Conservation (phyloP, 805 yeast genomes). For the Ogataea chonburiensis region DNA sequence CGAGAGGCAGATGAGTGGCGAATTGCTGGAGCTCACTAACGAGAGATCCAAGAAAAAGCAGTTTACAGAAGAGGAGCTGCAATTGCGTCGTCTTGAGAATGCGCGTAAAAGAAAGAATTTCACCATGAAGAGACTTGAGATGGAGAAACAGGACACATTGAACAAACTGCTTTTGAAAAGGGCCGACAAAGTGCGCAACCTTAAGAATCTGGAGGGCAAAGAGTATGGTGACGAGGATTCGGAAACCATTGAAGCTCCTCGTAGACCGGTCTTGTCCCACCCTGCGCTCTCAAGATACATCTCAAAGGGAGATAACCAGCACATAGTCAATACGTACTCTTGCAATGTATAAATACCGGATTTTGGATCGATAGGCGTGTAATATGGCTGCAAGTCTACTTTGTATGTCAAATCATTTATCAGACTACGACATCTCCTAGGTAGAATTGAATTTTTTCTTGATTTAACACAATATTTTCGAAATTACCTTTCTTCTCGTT, state of each 20-base stretch:
- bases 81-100: constrained; percentile 77
- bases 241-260: constrained; percentile 15
- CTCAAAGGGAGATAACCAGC: constrained; percentile 26
- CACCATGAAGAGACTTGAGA: constrained; percentile 78
- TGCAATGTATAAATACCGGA: constrained; percentile 6
- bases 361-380: too few species aligned
- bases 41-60: constrained; percentile 49
- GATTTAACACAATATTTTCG: too few species aligned
- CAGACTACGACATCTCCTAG: too few species aligned
- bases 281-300: constrained; percentile 46
- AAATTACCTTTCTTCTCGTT: too few species aligned
- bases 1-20: constrained; percentile 23
- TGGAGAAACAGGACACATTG: constrained; percentile 88
- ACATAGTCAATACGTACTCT: constrained; percentile 22
- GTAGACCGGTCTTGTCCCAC: constrained; percentile 46
- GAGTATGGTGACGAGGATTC: constrained; percentile 31
- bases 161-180: constrained; percentile 82
- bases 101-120: constrained; percentile 87
- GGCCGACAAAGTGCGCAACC: constrained; percentile 64
- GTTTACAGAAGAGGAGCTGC: constrained; percentile 81
- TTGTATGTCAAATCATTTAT: too few species aligned
- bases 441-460: constrained; percentile 1
- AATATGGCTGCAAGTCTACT: too few species aligned
- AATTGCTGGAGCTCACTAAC: constrained; percentile 37
- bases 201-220: constrained; percentile 26